Evolutionary conservation across 202 grass and related monocot species (phyloP), one percentile per base, ranked within the genome.

Genomic region (Hordeum pubiflorum): DNA sequence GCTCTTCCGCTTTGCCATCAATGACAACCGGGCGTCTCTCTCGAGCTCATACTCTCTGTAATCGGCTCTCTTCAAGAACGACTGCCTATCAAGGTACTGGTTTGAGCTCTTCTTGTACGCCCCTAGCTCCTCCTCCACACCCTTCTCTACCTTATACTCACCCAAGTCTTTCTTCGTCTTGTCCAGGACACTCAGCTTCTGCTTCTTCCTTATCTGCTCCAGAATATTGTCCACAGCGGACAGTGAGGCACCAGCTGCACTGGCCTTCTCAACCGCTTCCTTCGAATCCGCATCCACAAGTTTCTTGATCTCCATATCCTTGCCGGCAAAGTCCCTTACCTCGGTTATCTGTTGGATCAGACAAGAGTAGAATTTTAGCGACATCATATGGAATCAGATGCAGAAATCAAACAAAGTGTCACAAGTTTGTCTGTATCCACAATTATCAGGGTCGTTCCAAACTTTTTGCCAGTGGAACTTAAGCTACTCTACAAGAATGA

Each of bases 141-240:
- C 89, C 72, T 93, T 99, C 52, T 99, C 96, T 20, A 83, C 95
- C 88, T 99, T 99, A 68, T 91, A 99, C 80, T 99, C 96, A 48
- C 87, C 90, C 96, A 92, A 99, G 69, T 99, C 96, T 84, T 93
- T 99, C 80, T 99, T 99, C 0, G 96, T 99, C 74, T 99, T 96
- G 78, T 96, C 92, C 32, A 99, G 87, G 22, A 99, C 92, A 18
- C 90, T 99, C 36, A 99, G 88, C 88, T 99, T 99, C 63, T 83
- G 90, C 15, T 96, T 99, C 87, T 99, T 99, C 86, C 83, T 91
- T 88, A 99, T 99, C 86, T 96, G 92, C 71, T 99, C 92, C 3
- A 96, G 86, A 58, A 99, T 87, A 37, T 63, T 84, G 32, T 99
- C 92, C 0, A 99, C 60, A 29, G 96, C 88, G 2, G 90, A 88